Base-by-base conservation (phyloP, 805 yeast genomes). In the Hanseniaspora lindneri region DNA sequence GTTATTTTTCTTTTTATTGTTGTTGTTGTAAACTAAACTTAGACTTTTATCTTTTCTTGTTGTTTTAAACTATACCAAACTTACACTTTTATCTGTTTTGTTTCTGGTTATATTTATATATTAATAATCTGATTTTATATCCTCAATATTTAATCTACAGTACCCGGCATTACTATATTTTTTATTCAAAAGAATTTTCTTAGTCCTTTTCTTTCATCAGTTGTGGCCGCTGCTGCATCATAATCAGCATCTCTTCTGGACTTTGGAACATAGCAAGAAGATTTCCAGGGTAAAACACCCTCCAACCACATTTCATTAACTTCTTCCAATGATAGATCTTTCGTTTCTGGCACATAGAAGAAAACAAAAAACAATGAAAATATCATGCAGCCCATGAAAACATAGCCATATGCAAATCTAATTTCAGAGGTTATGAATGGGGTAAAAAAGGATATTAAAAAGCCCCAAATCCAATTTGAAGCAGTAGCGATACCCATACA, bases 321-420 rank as follows among this genome's bases (percentile, higher is more conserved):
- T 64, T 83, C 85, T 67, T 83, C 94, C 61, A 84, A 73, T 35
- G 83, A 71, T 58, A 83, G 72, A 49, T 92, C 92, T 68, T 76
- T 77, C 50, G 94, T 83, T 65, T 82, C 88, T 57, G 76, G 76
- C 53, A 83, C 76, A 56, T 69, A 72, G 70, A 83, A 76, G 71
- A 72, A 75, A 46, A 82, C 82, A 61, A 79, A 84, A 61, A 79
- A 67, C 60, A 80, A 56, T 7, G 71, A 57, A 50, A 67, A 73
- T 21, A 75, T 59, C 61, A 76, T 63, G 60, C 81, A 76, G 3
- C 81, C 82, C 52, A 74, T 62, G 56, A 70, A 70, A 27, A 64
- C 77, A 58, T 74, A 79, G 39, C 94, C 92, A 58, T 79, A 76
- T 64, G 74, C 73, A 67, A 80, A 82, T 54, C 78, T 76, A 56